Conservation (phyloP, 495 filamentous ascomycete species). For the Penicillium goetzii region DNA sequence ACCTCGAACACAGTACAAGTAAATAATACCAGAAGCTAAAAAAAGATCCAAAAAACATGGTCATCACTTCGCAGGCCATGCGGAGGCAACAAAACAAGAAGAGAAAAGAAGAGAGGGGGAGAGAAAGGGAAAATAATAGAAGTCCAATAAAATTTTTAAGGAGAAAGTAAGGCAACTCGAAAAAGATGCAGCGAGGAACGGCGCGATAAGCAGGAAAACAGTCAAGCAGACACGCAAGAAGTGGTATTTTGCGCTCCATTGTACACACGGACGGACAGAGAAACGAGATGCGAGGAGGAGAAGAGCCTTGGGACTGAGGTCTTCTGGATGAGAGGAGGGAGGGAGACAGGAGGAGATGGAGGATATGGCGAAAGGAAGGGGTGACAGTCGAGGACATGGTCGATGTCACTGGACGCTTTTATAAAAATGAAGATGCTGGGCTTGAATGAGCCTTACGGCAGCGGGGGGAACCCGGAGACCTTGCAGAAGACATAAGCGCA, state of each 20-base stretch:
- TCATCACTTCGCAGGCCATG: conserved; percentile 31
- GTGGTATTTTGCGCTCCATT: conserved; percentile 56
- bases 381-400: not conserved
- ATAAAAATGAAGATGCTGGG: not conserved
- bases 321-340: not conserved
- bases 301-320: conserved; percentile 5
- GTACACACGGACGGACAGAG: conserved; percentile 39
- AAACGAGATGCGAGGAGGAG: conserved; percentile 22
- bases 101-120: conserved; percentile 22
- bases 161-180: conserved; percentile 31
- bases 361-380: not conserved
- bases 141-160: conserved; percentile 32
- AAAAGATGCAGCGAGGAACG: conserved; percentile 25
- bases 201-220: conserved; percentile 10
- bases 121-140: conserved; percentile 2
- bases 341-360: conserved; percentile 10
- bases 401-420: conserved; percentile 5
- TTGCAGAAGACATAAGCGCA: not conserved
- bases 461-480: not conserved
- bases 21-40: conserved; percentile 17
- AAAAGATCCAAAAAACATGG: conserved; percentile 21
- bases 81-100: conserved; percentile 23
- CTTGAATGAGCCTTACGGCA: not conserved
- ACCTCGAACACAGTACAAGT: conserved; percentile 30
- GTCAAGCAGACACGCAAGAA: conserved; percentile 35